A percentile compares a stretch with the other conserved stretches of the same genome.
Evolutionary conservation across 768 basidiomycete genomes (phyloP).

Genomic region (Tricholoma sp.): DNA sequence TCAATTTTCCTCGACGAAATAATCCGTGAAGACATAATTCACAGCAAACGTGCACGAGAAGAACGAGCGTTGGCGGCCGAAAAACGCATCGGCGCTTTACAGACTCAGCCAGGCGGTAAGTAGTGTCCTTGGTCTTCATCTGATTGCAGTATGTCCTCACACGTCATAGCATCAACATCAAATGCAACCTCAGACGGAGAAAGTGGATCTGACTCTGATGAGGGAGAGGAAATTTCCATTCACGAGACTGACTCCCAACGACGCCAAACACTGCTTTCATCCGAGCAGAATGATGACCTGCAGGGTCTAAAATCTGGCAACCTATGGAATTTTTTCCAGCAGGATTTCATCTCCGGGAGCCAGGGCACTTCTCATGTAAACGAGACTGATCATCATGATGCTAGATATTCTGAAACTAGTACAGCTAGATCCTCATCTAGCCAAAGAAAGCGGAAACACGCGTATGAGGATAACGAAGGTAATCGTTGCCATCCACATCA

Average conservation of each 20-base stretch:
- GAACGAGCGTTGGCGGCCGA: constrained; percentile 77
- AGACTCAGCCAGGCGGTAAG: constrained; percentile 26
- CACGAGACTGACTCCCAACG: constrained; percentile 43
- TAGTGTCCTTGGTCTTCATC: not conserved
- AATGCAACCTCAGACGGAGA: not conserved
- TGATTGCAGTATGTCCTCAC: not conserved
- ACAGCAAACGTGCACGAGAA: constrained; percentile 74
- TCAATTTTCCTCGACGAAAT: not conserved
- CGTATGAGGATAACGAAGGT: constrained; percentile 3
- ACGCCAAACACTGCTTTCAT: constrained; percentile 45
- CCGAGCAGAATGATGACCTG: constrained; percentile 38
- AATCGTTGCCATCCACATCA: not conserved
- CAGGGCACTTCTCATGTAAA: constrained; percentile 4
- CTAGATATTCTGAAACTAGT: not conserved
- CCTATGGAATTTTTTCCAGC: constrained; percentile 39
- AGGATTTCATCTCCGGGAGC: constrained; percentile 45
- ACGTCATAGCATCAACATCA: constrained; percentile 1
- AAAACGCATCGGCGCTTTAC: constrained; percentile 45
- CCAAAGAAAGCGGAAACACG: constrained; percentile 10
- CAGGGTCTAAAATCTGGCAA: constrained; percentile 33
- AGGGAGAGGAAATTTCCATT: constrained; percentile 28
- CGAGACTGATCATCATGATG: constrained; percentile 10
- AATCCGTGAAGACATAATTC: not conserved
- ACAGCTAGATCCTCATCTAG: not conserved
- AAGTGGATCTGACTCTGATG: constrained; percentile 8